A percentile compares a stretch with the other conserved stretches of the same genome.
Evolutionary conservation across 768 basidiomycete species (phyloP).

Genomic region (Suillus weaverae): DNA sequence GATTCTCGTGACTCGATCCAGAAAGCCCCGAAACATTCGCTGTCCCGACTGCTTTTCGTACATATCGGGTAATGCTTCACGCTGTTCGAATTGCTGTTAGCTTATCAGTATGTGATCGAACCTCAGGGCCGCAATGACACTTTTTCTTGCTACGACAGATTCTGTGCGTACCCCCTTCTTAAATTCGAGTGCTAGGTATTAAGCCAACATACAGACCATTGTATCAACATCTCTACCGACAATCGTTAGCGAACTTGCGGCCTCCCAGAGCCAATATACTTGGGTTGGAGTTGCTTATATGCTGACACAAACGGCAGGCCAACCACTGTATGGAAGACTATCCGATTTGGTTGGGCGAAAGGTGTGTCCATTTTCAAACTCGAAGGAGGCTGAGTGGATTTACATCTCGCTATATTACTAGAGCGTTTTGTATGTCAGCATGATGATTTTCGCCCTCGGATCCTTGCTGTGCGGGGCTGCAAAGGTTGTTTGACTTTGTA

Average conservation of each 20-base stretch:
- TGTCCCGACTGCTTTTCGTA: constrained; percentile 55
- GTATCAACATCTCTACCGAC: constrained; percentile 85
- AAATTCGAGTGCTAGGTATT: constrained; percentile 7
- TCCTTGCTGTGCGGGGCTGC: constrained; percentile 80
- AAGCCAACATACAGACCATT: constrained; percentile 46
- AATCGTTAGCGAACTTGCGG: constrained; percentile 67
- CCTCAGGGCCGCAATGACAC: constrained; percentile 68
- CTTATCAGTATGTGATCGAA: constrained; percentile 10
- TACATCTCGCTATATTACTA: constrained; percentile 28
- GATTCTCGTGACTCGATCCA: constrained; percentile 20
- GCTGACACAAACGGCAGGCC: constrained; percentile 83
- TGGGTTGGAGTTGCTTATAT: constrained; percentile 88
- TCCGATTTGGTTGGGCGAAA: constrained; percentile 81
- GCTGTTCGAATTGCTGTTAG: constrained; percentile 11
- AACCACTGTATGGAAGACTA: constrained; percentile 78
- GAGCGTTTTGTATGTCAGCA: constrained; percentile 72
- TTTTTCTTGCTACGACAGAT: constrained; percentile 88
- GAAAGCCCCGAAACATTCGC: constrained; percentile 41
- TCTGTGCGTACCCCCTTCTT: constrained; percentile 49
- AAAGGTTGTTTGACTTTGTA: constrained; percentile 43
- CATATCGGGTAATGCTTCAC: constrained; percentile 60
- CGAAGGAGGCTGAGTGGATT: constrained; percentile 9
- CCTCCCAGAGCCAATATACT: constrained; percentile 72
- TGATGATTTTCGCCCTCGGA: constrained; percentile 71
- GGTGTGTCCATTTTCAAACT: constrained; percentile 41